Conservation (phyloP, 2,329 filamentous ascomycete species). For the Dothideomycetes sp. region DNA sequence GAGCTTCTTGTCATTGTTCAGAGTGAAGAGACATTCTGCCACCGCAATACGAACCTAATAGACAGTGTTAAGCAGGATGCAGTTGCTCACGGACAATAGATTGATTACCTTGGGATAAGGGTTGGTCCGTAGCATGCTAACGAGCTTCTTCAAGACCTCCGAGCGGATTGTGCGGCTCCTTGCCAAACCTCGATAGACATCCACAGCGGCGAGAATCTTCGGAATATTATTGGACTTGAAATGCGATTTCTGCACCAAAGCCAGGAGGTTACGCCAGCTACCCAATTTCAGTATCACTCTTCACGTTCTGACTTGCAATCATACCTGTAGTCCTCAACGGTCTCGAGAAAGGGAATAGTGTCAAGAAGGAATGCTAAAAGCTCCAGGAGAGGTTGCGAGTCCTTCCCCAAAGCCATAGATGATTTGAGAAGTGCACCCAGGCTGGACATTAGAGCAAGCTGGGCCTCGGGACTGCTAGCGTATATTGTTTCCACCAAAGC, state of each 20-base stretch:
- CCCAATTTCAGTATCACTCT: slow-evolving; percentile 8
- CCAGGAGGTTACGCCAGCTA: slow-evolving; percentile 52
- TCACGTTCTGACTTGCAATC: too few species aligned
- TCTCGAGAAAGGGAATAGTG: slow-evolving; percentile 16
- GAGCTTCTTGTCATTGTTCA: slow-evolving; percentile 22
- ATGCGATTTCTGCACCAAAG: slow-evolving; percentile 63
- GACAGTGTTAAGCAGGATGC: not conserved
- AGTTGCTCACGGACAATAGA: not conserved
- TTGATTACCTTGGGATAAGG: slow-evolving; percentile 64
- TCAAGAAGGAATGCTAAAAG: slow-evolving; percentile 59
- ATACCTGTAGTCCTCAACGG: too few species aligned
- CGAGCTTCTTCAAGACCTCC: slow-evolving; percentile 57
- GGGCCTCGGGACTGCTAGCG: slow-evolving; percentile 5
- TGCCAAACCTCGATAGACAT: slow-evolving; percentile 64
- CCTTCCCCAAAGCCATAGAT: not conserved
- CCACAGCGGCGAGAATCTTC: slow-evolving; percentile 70
- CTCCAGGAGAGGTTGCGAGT: slow-evolving; percentile 43
- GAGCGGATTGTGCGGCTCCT: slow-evolving; percentile 37
- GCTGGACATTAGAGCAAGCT: slow-evolving; percentile 11
- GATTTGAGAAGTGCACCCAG: slow-evolving; percentile 14
- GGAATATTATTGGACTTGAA: slow-evolving; percentile 74
- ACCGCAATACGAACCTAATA: slow-evolving; percentile 39
- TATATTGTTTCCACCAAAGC: slow-evolving; percentile 44
- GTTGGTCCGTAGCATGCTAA: slow-evolving; percentile 59
- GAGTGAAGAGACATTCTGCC: slow-evolving; percentile 29